Evolutionary conservation across 75 land plant genomes (phyloP).

Genomic region (Chamaecyparis obtusa): DNA sequence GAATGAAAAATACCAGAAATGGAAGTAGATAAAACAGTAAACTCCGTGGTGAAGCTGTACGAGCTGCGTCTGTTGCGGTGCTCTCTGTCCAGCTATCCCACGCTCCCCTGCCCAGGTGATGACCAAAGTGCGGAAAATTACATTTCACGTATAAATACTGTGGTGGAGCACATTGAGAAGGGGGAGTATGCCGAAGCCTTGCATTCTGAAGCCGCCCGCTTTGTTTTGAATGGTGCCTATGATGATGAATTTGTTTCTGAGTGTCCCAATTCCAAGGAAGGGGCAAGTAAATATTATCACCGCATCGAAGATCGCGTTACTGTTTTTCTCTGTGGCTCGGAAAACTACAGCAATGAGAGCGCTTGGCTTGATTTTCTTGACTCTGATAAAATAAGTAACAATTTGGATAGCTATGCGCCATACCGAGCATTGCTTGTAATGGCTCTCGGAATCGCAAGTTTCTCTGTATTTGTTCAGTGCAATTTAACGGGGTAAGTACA

Average conservation of each 20-base stretch:
- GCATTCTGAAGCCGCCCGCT: constrained; percentile 24
- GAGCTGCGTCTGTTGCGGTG: constrained; percentile 86
- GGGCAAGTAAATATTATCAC: constrained; percentile 29
- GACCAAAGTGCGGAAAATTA: constrained; percentile 8
- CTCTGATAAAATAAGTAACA: constrained; percentile 3
- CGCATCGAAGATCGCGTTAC: constrained; percentile 21
- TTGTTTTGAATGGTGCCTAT: constrained; percentile 15
- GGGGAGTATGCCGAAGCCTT: constrained; percentile 58
- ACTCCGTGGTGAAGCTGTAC: constrained; percentile 4
- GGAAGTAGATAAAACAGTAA: neutral
- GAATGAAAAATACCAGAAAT: neutral
- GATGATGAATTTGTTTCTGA: neutral
- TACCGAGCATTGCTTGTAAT: constrained; percentile 36
- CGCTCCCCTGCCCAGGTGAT: constrained; percentile 4
- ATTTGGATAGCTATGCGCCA: constrained; percentile 19
- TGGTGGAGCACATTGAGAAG: constrained; percentile 44
- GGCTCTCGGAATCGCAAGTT: constrained; percentile 61
- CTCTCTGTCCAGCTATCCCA: constrained; percentile 26
- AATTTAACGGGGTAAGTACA: constrained; percentile 77
- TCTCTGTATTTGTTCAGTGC: constrained; percentile 64
- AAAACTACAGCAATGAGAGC: neutral
- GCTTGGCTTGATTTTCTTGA: constrained; percentile 11
- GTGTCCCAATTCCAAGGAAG: constrained; percentile 17
- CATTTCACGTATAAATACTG: constrained; percentile 12
- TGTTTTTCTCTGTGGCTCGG: constrained; percentile 20